phyloP scores from a whole-genome alignment of 768 basidiomycete genomes.

The Tulasnella sp. region DNA sequence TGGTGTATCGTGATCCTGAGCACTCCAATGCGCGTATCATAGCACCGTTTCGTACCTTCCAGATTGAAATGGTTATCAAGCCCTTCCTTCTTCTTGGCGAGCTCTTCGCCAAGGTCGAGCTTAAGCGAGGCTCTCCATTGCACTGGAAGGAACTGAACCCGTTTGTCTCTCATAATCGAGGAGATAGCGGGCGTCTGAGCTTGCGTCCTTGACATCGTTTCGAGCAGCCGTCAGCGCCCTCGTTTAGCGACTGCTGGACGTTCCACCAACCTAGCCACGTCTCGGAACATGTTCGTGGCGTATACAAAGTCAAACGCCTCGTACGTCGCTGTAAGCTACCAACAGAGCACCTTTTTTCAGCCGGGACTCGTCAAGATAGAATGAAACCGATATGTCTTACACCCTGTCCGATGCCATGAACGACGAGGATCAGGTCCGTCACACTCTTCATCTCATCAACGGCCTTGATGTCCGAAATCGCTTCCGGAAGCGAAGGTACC shows the following conservation, averaged over 20 bases:
- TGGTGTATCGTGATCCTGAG: not conserved
- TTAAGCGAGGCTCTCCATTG: constrained; percentile 31
- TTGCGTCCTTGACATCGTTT: constrained; percentile 24
- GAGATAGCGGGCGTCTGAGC: constrained; percentile 28
- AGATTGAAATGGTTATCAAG: constrained; percentile 34
- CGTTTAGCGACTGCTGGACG: not conserved
- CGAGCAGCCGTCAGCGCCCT: not conserved
- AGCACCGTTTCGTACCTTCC: constrained; percentile 18
- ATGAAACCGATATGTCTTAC: constrained; percentile 10
- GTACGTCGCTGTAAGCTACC: constrained; percentile 27
- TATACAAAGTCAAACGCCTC: constrained; percentile 35
- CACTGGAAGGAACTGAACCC: constrained; percentile 33
- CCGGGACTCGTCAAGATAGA: not conserved
- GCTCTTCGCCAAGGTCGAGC: constrained; percentile 26
- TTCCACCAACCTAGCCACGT: constrained; percentile 25
- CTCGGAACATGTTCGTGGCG: constrained; percentile 31
- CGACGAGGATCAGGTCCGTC: constrained; percentile 33
- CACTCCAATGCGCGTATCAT: not conserved
- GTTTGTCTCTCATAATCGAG: constrained; percentile 30
- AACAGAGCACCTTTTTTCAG: not conserved
- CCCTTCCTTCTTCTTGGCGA: constrained; percentile 26
- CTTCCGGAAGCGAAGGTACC: not conserved
- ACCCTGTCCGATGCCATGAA: constrained; percentile 33
- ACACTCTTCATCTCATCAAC: constrained; percentile 24
- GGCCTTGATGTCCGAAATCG: not conserved